A percentile compares a stretch with the other conserved stretches of the same genome.
These are phyloP conservation scores for Kickxella alabastrina DNA, from an alignment of 192 early-diverging fungal species.

Conservation along the genomic window DNA sequence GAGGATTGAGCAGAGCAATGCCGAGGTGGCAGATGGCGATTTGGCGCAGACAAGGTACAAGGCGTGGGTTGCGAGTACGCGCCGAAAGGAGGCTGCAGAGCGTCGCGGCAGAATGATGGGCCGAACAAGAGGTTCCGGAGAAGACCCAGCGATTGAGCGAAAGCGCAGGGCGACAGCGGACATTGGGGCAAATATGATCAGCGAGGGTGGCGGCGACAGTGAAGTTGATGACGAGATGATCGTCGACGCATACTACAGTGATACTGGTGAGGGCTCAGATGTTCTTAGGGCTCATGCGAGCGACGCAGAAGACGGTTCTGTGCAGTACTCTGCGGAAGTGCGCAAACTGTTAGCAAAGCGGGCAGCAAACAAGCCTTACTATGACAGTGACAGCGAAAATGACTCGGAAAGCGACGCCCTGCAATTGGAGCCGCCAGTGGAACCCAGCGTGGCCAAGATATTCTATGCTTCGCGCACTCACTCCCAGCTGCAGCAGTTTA, in stretches of 20 bases:
- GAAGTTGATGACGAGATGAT: conserved; percentile 55
- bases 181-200: not conserved
- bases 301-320: conserved; percentile 32
- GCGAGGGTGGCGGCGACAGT: conserved; percentile 31
- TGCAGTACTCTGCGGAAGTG: conserved; percentile 55
- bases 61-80: conserved; percentile 26
- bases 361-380: conserved; percentile 1
- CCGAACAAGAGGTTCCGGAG: not conserved
- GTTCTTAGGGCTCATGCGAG: not conserved
- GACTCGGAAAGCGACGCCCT: conserved; percentile 18
- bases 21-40: not conserved
- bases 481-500: conserved; percentile 88
- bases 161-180: no score
- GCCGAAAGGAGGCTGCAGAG: conserved; percentile 20
- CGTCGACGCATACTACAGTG: conserved; percentile 66
- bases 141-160: not conserved
- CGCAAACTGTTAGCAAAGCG: conserved; percentile 54
- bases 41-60: conserved; percentile 13
- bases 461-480: conserved; percentile 79
- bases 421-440: conserved; percentile 50
- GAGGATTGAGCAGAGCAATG: conserved; percentile 2
- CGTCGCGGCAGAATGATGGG: not conserved
- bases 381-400: conserved; percentile 17
- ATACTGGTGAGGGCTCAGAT: conserved; percentile 27
- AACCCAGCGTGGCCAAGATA: conserved; percentile 41